Evolutionary conservation across 176 grass and related monocot genomes (phyloP), one percentile per base, ranked within the genome.

Genomic region (Eremochloa ophiuroides): DNA sequence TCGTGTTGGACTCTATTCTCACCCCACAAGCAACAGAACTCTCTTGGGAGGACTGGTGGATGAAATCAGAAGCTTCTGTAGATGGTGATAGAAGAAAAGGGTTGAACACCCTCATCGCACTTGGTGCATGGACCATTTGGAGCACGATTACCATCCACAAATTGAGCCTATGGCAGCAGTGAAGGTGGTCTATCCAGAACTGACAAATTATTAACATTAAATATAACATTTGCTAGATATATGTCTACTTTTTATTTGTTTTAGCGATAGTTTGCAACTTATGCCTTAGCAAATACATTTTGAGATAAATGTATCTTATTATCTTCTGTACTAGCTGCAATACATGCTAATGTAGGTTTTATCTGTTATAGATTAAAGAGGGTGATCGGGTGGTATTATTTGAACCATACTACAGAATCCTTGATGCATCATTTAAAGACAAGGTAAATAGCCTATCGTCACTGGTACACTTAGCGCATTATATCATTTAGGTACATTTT

Each of bases 281-380:
- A 39, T 85, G n/a, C 28, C 16, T 56, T 71, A 10, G 28, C 50
- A 62, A 62, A 60, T 80, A 40, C 12, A 17, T 78, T 66, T 48
- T 25, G 12, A 26, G 47, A 53, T 50, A 17, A 18, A 16, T 27
- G 29, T 26, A 66, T 78, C 7, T 35, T 48, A 3, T 77, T 26
- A 66, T 78, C 7, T 35, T 48, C 3, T 84, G n/a, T 12, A 69
- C 15, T 47, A 34, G 0, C 18, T 62, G 8, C 5, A 58, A 65
- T 67, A 80, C 11, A 66, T 50, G 64, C 69, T 91, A 63, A 82
- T 74, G 13, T 53, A 6, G 74, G 17, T 28, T 14, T 66, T 91
- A 28, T 84, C 5, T 68, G n/a, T 23, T 22, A 80, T 51, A 94
- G 92, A 91, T 94, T 78, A 91, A 94, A 86, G 86, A 94, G 84